These are phyloP conservation scores for Diplodia intermedia DNA, from an alignment of 2,329 filamentous ascomycete species.

Conservation along the genomic window DNA sequence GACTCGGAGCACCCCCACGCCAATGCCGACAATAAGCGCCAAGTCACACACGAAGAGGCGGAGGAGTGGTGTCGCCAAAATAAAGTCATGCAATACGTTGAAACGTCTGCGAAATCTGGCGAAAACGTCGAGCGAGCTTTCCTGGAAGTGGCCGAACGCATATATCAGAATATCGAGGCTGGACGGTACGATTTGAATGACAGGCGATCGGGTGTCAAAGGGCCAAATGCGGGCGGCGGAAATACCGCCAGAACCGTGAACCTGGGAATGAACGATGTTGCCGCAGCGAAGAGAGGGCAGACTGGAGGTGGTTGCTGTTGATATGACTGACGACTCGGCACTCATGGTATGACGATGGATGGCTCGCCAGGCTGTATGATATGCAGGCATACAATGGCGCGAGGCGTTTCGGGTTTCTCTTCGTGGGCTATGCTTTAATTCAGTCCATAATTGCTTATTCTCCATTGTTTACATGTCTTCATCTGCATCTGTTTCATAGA, in stretches of 20 bases:
- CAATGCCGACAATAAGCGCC: conserved; percentile 68
- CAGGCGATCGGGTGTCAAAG: conserved; percentile 88
- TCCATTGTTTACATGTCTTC: background rate
- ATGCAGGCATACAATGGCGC: conserved; percentile 26
- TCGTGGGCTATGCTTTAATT: conserved; percentile 6
- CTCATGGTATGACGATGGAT: conserved; percentile 3
- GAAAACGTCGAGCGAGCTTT: conserved; percentile 95
- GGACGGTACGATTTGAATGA: conserved; percentile 96
- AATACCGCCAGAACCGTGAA: conserved; percentile 53
- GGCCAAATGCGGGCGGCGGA: conserved; percentile 59
- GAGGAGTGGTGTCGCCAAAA: conserved; percentile 88
- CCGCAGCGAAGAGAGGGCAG: conserved; percentile 38
- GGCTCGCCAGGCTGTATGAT: conserved; percentile 9
- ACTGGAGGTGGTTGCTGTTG: conserved; percentile 38
- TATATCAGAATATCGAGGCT: conserved; percentile 95
- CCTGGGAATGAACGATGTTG: conserved; percentile 52
- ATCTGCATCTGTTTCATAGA: background rate
- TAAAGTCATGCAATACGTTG: conserved; percentile 89
- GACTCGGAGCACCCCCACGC: conserved; percentile 35
- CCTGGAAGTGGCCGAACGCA: conserved; percentile 89
- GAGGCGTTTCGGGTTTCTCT: conserved; percentile 15
- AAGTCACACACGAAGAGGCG: conserved; percentile 83
- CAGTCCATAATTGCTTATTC: conserved; percentile 2
- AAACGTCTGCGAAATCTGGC: conserved; percentile 94
- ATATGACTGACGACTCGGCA: conserved; percentile 10